Evolutionary conservation across 352 stramenopile genomes (phyloP).

Genomic region (Phytophthora pistaciae): DNA sequence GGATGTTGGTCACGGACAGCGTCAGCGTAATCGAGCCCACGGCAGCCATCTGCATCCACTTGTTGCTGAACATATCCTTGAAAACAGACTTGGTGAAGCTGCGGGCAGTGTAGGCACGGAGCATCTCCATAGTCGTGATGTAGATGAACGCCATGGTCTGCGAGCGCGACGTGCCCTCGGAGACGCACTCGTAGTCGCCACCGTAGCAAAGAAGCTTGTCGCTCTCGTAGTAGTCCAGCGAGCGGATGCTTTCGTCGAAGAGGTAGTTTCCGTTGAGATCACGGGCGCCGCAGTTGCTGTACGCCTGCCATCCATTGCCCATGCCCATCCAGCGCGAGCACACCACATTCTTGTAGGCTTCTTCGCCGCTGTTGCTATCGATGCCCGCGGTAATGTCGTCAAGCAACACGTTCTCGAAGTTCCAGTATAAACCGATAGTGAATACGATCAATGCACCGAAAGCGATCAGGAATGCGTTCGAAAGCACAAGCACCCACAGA

Average conservation of each 20-base stretch:
- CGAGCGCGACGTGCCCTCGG: constrained; percentile 65
- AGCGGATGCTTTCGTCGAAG: constrained; percentile 48
- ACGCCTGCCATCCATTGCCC: constrained; percentile 50
- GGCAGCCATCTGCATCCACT: constrained; percentile 82
- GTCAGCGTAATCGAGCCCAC: constrained; percentile 67
- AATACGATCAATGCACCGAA: constrained; percentile 69
- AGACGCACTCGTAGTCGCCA: constrained; percentile 67
- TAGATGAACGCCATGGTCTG: constrained; percentile 84
- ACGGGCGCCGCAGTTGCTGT: constrained; percentile 57
- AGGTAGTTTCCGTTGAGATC: constrained; percentile 43
- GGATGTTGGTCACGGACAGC: constrained; percentile 77
- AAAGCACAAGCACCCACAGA: constrained; percentile 73
- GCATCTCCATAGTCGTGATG: constrained; percentile 83
- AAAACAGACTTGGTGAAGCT: constrained; percentile 84
- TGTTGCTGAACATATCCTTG: constrained; percentile 77
- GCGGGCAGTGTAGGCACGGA: constrained; percentile 78
- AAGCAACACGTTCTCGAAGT: constrained; percentile 68
- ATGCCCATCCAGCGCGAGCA: constrained; percentile 69
- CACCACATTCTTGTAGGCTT: constrained; percentile 55
- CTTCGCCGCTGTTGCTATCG: constrained; percentile 42
- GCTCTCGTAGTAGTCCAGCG: constrained; percentile 45
- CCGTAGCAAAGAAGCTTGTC: constrained; percentile 57
- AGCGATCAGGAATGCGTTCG: constrained; percentile 72
- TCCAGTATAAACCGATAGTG: constrained; percentile 71
- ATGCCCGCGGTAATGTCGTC: constrained; percentile 60